These are phyloP conservation scores for Maudiozyma saulgeensis DNA, from an alignment of 805 yeast genomes.

Conservation along the genomic window DNA sequence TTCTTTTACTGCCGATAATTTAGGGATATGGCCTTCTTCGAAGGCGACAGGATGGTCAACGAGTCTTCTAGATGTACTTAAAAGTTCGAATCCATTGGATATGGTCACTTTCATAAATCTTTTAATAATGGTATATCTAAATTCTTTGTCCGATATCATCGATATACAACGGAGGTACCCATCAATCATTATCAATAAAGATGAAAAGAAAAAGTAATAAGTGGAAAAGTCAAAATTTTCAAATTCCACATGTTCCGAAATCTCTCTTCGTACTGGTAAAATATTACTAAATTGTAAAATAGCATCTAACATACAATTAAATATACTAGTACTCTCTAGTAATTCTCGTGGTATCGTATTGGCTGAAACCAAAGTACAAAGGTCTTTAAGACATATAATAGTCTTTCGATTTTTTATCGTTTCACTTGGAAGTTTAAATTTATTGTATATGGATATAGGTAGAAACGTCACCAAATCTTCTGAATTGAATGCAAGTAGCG, in stretches of 20 bases:
- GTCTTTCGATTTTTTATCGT: conserved; percentile 24
- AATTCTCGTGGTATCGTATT: conserved; percentile 44
- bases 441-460: conserved; percentile 18
- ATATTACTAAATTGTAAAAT: conserved; percentile 28
- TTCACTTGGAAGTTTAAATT: conserved; percentile 21
- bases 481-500: conserved; percentile 22
- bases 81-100: conserved; percentile 14
- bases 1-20: conserved; percentile 10
- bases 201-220: conserved; percentile 24
- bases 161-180: conserved; percentile 25
- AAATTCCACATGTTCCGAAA: conserved; percentile 76
- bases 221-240: conserved; percentile 70
- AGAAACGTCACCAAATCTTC: conserved; percentile 16
- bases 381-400: conserved; percentile 32
- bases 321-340: conserved; percentile 11
- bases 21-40: not conserved
- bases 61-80: conserved; percentile 11
- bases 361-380: conserved; percentile 67
- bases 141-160: conserved; percentile 13
- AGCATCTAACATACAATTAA: conserved; percentile 17
- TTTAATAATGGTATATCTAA: conserved; percentile 11
- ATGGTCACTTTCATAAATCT: conserved; percentile 12
- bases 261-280: conserved; percentile 66
- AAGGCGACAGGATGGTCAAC: not conserved
- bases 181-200: conserved; percentile 25